Evolutionary conservation across 2,329 filamentous ascomycete species (phyloP).

Genomic region (Graphiopsis chlorocephala): DNA sequence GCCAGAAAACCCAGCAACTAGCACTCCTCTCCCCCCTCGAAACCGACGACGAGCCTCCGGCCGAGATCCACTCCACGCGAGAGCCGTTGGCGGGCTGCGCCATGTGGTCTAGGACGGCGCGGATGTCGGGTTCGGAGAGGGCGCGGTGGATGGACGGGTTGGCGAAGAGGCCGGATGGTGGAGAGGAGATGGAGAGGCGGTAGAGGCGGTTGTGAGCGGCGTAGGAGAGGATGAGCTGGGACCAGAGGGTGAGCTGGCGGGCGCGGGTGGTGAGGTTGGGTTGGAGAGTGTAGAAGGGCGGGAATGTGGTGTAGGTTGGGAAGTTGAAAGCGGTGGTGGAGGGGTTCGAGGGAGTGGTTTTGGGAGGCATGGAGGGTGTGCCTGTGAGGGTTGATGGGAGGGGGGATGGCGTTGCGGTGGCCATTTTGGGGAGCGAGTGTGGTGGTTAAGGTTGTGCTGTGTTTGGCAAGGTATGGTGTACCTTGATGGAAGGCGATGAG

Average conservation of each 20-base stretch:
- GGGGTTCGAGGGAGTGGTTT: slow-evolving; percentile 13
- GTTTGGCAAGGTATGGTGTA: not conserved
- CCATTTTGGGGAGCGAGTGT: slow-evolving; percentile 11
- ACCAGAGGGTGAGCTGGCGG: slow-evolving; percentile 81
- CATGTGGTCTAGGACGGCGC: slow-evolving; percentile 58
- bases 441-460: not conserved
- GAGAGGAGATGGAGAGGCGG: slow-evolving; percentile 65
- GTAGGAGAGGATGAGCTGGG: slow-evolving; percentile 79
- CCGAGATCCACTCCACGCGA: slow-evolving; percentile 61
- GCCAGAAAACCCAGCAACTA: slow-evolving; percentile 77
- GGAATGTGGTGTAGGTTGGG: slow-evolving; percentile 65
- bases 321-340: slow-evolving; percentile 37
- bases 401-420: slow-evolving; percentile 8
- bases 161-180: slow-evolving; percentile 49
- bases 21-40: slow-evolving; percentile 44
- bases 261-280: slow-evolving; percentile 69
- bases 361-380: slow-evolving; percentile 6
- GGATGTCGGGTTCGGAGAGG: slow-evolving; percentile 53
- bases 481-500: slow-evolving; percentile 2
- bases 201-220: slow-evolving; percentile 74
- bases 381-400: not conserved
- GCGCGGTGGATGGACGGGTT: slow-evolving; percentile 45
- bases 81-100: slow-evolving; percentile 46
- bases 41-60: not conserved
- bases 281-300: slow-evolving; percentile 82